Base-by-base conservation (phyloP, 2,329 filamentous ascomycete genomes). In the Apiospora arundinis region DNA sequence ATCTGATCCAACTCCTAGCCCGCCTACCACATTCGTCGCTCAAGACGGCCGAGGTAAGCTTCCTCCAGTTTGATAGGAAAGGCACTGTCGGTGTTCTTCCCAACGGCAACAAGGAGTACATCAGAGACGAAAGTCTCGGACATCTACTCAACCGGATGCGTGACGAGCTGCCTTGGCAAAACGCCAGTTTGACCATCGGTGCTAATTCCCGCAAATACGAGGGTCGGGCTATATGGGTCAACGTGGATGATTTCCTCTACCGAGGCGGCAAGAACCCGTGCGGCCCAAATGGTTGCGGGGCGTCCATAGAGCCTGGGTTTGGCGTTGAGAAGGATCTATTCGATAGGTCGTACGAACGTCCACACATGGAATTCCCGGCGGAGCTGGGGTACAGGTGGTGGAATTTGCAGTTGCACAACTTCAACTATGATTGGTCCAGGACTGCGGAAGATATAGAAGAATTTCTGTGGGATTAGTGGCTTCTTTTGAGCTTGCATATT, bases 21-120 rank as follows among this genome's bases (percentile, higher is more conserved):
- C 69, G 67, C 0, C 68, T 84, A 0, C 80, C 79, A 4, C 9
- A 28, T 0, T 78, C 78, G 0, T 28, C 21, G 3, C 28, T 82
- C 0, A 74, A 75, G 12, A 79, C 78, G 1, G 71, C 83, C 0
- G 77, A 83, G 40, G 73, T 84, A 7, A 82, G 80, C 63, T 79
- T 78, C 16, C 72, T 83, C 0, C 12, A 11, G 3, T 82, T 82
- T 12, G 9, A 1, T 12, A 11, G 18, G 11, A 11, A 52, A 16
- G 12, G 7, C 23, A 25, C 49, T 28, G 2, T 12, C 2, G 11
- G n/a, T n/a, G n/a, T n/a, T n/a, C n/a, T n/a, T n/a, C n/a, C n/a
- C n/a, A n/a, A n/a, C n/a, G n/a, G n/a, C n/a, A n/a, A 52, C 49
- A 11, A 28, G 12, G 16, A n/a, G 12, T 37, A 37, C 60, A 37